Base-by-base conservation (phyloP, 805 yeast genomes). In the Candida golubevii region DNA sequence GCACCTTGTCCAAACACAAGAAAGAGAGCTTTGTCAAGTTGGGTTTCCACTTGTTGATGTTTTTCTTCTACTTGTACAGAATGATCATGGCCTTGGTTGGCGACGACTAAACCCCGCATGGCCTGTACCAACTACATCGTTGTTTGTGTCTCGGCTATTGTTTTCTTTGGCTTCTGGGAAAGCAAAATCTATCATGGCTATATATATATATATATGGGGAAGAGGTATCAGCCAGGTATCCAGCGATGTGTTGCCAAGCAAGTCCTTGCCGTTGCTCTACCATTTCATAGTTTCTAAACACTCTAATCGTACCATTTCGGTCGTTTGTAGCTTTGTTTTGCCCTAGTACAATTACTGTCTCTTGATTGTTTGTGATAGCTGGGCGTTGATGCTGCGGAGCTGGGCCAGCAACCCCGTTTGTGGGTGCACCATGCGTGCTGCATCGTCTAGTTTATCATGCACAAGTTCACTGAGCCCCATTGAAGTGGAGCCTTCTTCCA, bases 61-160 rank as follows among this genome's bases (percentile, higher is more conserved):
- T 93, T 79, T 91, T 93, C 84, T 89, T 79, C 77, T 91, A 89
- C 77, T 79, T 91, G 61, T 91, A 90, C 78, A 82, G 95, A 73
- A 89, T 90, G 96, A 89, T 90, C 68, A 82, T 90, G 78, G 89
- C 96, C 36, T 78, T 90, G 62, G 88, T 91, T 60, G 80, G 83
- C 36, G 89, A 84, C 55, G 86, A 51, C 37, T 51, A 40, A 35
- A 10, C 23, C 34, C 8, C 12, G 23, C 23, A 18, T 18, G 23
- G 23, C 23, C 23, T 18, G 32, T 26, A 12, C 7, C 12, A 28
- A 6, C 6, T 3, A 4, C 32, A 10, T n/a, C 32, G 6, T 10
- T 10, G n/a, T 29, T n/a, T 29, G 3, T 33, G 12, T 14, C 35
- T 33, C 18, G 18, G 10, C 14, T 35, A 26, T 35, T 7, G 12